These are phyloP conservation scores for Saccharomyces hybrid DNA, from an alignment of 1,139 yeast species.

Conservation along the genomic window DNA sequence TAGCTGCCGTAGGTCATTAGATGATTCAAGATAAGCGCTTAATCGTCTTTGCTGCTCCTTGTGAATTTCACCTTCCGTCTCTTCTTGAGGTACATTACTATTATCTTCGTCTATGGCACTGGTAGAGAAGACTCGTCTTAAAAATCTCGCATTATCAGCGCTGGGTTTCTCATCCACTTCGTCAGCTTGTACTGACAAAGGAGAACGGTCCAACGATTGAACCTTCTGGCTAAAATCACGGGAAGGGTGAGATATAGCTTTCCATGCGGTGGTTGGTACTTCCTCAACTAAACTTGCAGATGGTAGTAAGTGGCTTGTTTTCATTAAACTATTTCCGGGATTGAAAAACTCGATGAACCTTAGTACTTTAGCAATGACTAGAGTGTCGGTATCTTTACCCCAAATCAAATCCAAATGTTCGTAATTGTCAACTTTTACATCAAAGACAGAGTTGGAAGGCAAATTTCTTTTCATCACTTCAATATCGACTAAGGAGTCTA, in stretches of 20 bases:
- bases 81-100: neutral
- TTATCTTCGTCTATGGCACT: neutral
- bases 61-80: neutral
- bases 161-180: neutral
- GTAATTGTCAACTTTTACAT: slow-evolving; percentile 35
- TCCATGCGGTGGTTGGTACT: neutral
- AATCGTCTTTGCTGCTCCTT: slow-evolving; percentile 4
- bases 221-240: neutral
- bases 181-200: neutral
- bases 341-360: slow-evolving; percentile 29
- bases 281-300: neutral
- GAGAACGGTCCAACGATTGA: neutral
- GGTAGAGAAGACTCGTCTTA: neutral
- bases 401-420: slow-evolving; percentile 88
- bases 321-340: neutral
- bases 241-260: neutral
- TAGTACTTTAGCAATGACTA: slow-evolving; percentile 50
- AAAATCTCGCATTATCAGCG: neutral
- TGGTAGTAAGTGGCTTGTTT: neutral
- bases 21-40: slow-evolving; percentile 4
- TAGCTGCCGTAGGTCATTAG: slow-evolving; percentile 1
- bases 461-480: slow-evolving; percentile 48
- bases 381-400: slow-evolving; percentile 61
- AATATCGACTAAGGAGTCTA: slow-evolving; percentile 81
- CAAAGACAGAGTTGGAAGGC: slow-evolving; percentile 31